phyloP scores from a whole-genome alignment of 1,284 basidiomycete genomes.

The Ceratobasidium sp. region DNA sequence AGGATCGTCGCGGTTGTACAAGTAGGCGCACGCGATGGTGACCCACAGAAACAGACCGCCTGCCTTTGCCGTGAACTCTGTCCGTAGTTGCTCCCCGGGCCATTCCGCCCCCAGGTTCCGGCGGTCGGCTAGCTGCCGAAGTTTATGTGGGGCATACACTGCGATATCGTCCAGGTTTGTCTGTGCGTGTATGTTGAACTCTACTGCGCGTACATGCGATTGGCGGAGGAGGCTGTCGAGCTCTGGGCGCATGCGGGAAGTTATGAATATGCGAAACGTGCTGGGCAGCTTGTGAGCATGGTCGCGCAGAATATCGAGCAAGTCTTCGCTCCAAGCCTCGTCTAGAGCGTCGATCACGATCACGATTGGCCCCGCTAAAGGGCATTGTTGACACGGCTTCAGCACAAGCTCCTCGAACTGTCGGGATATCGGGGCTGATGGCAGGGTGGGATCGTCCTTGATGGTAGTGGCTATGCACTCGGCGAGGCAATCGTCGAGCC shows the following conservation, averaged over 20 bases:
- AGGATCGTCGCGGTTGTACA: constrained; percentile 44
- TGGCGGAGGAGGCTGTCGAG: neutral
- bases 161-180: constrained; percentile 2
- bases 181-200: neutral
- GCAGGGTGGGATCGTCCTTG: neutral
- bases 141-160: neutral
- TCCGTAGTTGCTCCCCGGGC: neutral
- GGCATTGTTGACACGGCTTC: neutral
- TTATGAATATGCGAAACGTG: neutral
- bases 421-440: neutral
- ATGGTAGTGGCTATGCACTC: neutral
- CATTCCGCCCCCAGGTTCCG: neutral
- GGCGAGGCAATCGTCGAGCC: neutral
- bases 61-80: constrained; percentile 46
- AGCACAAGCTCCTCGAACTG: constrained; percentile 4
- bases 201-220: neutral
- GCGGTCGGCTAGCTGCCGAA: neutral
- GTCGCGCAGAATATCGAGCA: neutral
- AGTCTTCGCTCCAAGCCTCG: neutral
- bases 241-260: neutral
- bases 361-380: neutral
- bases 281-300: neutral
- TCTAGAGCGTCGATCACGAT: constrained; percentile 3
- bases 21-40: constrained; percentile 50
- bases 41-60: constrained; percentile 54